phyloP scores from a whole-genome alignment of 371 early-diverging fungal species.

The Dichotomocladium elegans region DNA sequence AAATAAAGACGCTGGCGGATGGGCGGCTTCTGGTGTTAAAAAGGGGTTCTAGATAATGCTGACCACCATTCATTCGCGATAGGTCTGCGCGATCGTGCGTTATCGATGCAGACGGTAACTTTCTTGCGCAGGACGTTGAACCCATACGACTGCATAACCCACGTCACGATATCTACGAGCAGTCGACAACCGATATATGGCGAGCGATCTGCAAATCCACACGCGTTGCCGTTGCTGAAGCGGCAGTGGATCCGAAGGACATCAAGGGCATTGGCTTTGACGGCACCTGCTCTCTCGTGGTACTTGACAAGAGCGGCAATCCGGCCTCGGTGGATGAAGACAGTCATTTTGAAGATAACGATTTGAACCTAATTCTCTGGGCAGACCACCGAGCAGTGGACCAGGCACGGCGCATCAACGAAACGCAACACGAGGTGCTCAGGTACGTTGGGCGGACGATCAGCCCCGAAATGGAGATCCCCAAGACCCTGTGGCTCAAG shows the following conservation, averaged over 20 bases:
- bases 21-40: neutral
- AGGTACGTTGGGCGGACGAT: conserved; percentile 62
- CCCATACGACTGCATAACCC: conserved; percentile 48
- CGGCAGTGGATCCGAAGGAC: conserved; percentile 26
- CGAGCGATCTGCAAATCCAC: conserved; percentile 46
- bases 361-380: conserved; percentile 70
- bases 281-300: conserved; percentile 74
- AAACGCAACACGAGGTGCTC: conserved; percentile 55
- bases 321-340: conserved; percentile 51
- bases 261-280: conserved; percentile 73
- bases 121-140: conserved; percentile 46
- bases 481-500: conserved; percentile 70
- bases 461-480: conserved; percentile 74
- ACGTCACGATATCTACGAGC: conserved; percentile 58
- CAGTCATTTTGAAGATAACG: conserved; percentile 34
- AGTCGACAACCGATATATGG: conserved; percentile 73
- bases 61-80: neutral
- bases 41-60: neutral
- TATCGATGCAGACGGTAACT: conserved; percentile 46
- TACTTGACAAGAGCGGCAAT: conserved; percentile 42
- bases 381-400: conserved; percentile 70
- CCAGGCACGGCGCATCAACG: conserved; percentile 64
- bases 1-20: conserved; percentile 1
- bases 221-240: conserved; percentile 27
- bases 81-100: conserved; percentile 60